Evolutionary conservation across 495 filamentous ascomycete genomes (phyloP), one percentile per base, ranked within the genome.

Genomic region (Penicillium daleae): DNA sequence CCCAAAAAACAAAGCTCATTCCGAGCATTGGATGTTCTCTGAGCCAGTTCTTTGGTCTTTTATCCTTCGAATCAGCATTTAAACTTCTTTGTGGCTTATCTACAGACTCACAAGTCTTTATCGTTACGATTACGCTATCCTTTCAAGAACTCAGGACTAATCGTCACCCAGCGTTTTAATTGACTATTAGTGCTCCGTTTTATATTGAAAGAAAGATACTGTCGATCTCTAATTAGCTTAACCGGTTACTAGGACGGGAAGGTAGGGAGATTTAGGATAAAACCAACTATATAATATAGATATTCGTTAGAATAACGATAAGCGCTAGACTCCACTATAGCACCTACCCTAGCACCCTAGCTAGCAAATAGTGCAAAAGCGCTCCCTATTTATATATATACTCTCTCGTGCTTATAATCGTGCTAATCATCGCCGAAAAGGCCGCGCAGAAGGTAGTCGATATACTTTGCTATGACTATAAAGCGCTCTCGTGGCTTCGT

Each of bases 381-480:
- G 59, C 63, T 69, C 10, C 39, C 60, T 17, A 60, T 61, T 53
- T 73, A 44, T 1, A 73, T 32, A 32, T 54, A 17, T 57, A 42
- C 64, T 53, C 63, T 53, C 40, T 73, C 31, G 59, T 73, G 55
- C 40, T 40, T 59, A 57, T 69, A 73, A 46, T 73, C 40, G 19
- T 42, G 39, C 29, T 7, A 31, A 31, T 31, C 29, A n/a, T 31
- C 29, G 29, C 29, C 29, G 29, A 31, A 31, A 31, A 31, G 29
- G 7, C 29, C 29, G 7, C 29, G 29, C 3, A 31, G 29, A 31
- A 3, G 29, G 7, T 31, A 31, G 3, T 31, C 29, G 7, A 31
- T 31, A 7, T 31, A 3, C 7, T 31, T 31, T 31, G 29, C 29
- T 31, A 7, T 31, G 7, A 7, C 29, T 31, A 31, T 31, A 31